Percentiles rank a stretch among this genome's conserved stretches.
These are phyloP conservation scores for Candida tallmaniae DNA, from an alignment of 805 yeast species.

Conservation along the genomic window DNA sequence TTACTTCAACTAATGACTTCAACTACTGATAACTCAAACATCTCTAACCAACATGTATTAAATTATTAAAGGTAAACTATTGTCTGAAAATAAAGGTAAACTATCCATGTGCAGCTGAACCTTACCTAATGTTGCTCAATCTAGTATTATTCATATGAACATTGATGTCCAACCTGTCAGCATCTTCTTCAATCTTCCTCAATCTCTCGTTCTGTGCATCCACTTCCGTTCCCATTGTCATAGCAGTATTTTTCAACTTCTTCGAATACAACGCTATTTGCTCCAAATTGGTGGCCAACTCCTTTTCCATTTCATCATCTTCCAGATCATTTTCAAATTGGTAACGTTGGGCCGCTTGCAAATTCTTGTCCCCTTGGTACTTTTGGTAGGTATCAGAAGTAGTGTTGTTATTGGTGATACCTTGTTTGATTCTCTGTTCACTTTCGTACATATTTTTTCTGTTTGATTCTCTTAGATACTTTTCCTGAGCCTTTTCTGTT, in stretches of 20 bases:
- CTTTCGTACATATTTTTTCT: slow-evolving; percentile 57
- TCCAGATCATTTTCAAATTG: slow-evolving; percentile 88
- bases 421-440: slow-evolving; percentile 64
- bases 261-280: slow-evolving; percentile 66
- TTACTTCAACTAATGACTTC: no score
- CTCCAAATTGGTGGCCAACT: slow-evolving; percentile 77
- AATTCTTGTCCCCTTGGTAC: slow-evolving; percentile 48
- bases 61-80: no score
- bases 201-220: slow-evolving; percentile 73
- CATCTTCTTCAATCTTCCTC: slow-evolving; percentile 72
- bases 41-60: no score
- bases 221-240: slow-evolving; percentile 70
- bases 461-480: slow-evolving; percentile 56
- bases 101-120: no score
- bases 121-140: slow-evolving; percentile 45
- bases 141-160: slow-evolving; percentile 74
- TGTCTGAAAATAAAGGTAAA: no score
- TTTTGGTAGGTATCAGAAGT: slow-evolving; percentile 37
- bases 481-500: slow-evolving; percentile 57
- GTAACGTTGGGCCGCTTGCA: slow-evolving; percentile 60
- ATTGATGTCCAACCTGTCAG: slow-evolving; percentile 79
- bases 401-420: slow-evolving; percentile 43
- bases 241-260: slow-evolving; percentile 69
- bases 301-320: slow-evolving; percentile 89
- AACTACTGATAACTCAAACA: no score